Base-by-base conservation (phyloP, 192 early-diverging fungal species). In the Coemansia sp. region DNA sequence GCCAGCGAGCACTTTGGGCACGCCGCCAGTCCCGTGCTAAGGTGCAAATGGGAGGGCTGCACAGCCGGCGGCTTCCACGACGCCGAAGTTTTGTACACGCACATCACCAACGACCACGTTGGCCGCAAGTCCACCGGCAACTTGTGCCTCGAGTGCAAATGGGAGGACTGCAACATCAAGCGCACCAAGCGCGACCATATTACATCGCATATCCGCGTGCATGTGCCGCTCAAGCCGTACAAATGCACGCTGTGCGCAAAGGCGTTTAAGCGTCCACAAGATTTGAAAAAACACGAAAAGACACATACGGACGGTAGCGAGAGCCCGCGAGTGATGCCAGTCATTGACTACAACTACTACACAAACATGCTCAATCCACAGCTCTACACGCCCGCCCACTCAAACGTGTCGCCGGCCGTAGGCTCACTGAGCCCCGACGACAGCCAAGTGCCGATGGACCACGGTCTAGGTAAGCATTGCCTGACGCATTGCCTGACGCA, bases 181-280 rank as follows among this genome's bases (percentile, higher is more conserved):
- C 88, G 87, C 43, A 76, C 82, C 19, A 98, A 98, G 84, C 82
- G 96, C 64, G 96, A 98, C 76, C 96, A 98, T 72, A 91, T 97
- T 52, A 98, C 95, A n/a, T 91, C 89, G n/a, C 96, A 98, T 67
- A 77, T 97, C 63, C 84, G 94, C 58, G 90, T 95, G 48, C 96
- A 98, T 72, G 88, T 98, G 5, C 87, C 92, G 7, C 85, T 93
- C 19, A 96, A 96, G 79, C 96, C 96, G 7, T 87, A 93, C 79
- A 76, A 78, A 27, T 98, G 96, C 79, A 61, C 68, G 52, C 90
- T 91, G 48, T 95, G 94, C 76, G 69, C 79, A 29, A 93, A 94
- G 69, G 70, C 88, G 6, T 97, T 95, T 79, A 97, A 97, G 81
- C 85, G 93, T n/a, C 92, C 92, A 11, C 95, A 97, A 84, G 95